Evolutionary conservation across 202 grass and related monocot genomes (phyloP).

Genomic region (Carex arenaria): DNA sequence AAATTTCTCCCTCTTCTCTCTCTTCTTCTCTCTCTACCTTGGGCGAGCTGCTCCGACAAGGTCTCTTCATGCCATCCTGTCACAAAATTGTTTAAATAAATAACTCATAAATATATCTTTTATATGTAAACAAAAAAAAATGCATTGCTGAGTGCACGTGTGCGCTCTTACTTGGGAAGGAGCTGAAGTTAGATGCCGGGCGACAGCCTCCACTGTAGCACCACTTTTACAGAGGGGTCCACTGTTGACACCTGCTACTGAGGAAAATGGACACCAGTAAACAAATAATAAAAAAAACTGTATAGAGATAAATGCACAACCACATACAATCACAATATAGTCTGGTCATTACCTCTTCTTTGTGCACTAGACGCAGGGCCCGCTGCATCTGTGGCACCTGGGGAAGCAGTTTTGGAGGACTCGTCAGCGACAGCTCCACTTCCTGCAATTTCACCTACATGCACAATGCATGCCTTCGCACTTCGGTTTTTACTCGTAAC

Average conservation of each 20-base stretch:
- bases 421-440: slow-evolving; percentile 85
- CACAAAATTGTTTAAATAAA: background rate
- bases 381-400: slow-evolving; percentile 42
- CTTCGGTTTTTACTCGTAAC: slow-evolving; percentile 47
- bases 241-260: slow-evolving; percentile 11
- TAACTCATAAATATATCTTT: background rate
- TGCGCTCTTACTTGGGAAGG: background rate
- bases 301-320: background rate
- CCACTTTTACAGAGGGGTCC: background rate
- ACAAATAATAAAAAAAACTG: slow-evolving; percentile 1
- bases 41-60: slow-evolving; percentile 15
- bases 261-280: slow-evolving; percentile 1
- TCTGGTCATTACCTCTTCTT: background rate
- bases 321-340: background rate
- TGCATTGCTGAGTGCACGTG: background rate
- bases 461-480: slow-evolving; percentile 47
- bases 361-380: slow-evolving; percentile 56
- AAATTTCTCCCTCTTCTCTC: slow-evolving; percentile 22
- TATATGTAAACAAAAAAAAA: background rate
- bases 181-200: slow-evolving; percentile 3
- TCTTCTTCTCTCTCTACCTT: slow-evolving; percentile 4
- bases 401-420: slow-evolving; percentile 20
- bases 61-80: slow-evolving; percentile 57
- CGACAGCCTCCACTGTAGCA: slow-evolving; percentile 3
- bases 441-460: slow-evolving; percentile 58